Conservation (phyloP, 2,329 filamentous ascomycete genomes). For the Trichoderma atroviride region DNA sequence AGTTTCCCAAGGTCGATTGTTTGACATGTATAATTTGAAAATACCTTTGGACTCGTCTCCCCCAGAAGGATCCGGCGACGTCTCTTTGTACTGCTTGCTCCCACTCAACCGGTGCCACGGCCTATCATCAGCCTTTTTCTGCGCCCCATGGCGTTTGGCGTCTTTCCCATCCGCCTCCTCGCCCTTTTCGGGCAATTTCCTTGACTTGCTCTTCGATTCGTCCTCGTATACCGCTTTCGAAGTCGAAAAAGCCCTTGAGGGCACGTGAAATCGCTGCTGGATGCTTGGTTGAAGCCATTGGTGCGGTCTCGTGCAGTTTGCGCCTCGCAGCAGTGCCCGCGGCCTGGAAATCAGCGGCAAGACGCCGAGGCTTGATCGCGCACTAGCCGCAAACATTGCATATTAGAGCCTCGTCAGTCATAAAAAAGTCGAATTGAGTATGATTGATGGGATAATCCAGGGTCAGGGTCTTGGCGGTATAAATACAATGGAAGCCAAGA, state of each 20-base stretch:
- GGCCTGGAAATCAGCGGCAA: neutral
- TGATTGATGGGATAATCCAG: neutral
- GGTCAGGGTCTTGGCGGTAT: neutral
- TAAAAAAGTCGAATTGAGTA: neutral
- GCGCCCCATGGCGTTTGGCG: constrained; percentile 39
- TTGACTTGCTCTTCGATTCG: constrained; percentile 12
- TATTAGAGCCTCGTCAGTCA: neutral
- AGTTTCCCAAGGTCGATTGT: neutral
- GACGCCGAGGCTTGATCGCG: constrained; percentile 13
- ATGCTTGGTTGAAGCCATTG: neutral
- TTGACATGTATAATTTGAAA: neutral
- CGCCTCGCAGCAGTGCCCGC: neutral
- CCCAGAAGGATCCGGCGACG: constrained; percentile 33
- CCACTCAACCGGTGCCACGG: constrained; percentile 69
- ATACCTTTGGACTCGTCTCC: constrained; percentile 40
- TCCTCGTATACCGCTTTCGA: constrained; percentile 30
- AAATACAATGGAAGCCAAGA: neutral
- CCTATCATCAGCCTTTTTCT: constrained; percentile 59
- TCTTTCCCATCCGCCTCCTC: constrained; percentile 31
- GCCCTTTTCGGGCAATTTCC: constrained; percentile 31
- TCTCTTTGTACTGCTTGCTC: constrained; percentile 42
- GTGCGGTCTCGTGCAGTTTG: neutral
- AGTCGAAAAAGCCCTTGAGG: constrained; percentile 31
- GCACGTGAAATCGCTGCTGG: neutral
- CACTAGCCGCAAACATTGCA: constrained; percentile 19